Evolutionary conservation across 2,329 filamentous ascomycete genomes (phyloP).

Genomic region (Claviceps cyperi): DNA sequence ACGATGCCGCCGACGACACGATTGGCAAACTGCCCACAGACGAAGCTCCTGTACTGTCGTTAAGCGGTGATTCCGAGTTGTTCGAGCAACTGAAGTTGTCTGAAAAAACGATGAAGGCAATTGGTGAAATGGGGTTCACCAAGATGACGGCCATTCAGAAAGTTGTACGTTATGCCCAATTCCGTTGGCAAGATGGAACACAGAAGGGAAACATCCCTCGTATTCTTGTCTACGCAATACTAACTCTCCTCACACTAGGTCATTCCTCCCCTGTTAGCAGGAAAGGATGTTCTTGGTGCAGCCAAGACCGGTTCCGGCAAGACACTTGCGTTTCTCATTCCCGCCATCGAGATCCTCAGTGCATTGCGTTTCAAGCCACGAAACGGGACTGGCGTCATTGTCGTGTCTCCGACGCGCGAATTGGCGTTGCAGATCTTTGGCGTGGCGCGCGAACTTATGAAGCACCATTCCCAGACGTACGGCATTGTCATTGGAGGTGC

Average conservation of each 20-base stretch:
- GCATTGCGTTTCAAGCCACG: constrained; percentile 86
- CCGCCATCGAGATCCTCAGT: constrained; percentile 83
- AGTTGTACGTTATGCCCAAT: constrained; percentile 23
- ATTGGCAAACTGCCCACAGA: constrained; percentile 21
- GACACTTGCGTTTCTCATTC: constrained; percentile 87
- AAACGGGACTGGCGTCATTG: constrained; percentile 83
- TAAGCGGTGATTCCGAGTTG: constrained; percentile 48
- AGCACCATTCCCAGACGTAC: constrained; percentile 83
- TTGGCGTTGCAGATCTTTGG: constrained; percentile 92
- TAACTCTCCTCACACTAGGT: constrained; percentile 23
- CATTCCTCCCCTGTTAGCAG: constrained; percentile 78
- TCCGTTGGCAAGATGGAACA: not conserved
- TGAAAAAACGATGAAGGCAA: constrained; percentile 76
- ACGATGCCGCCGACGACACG: constrained; percentile 13
- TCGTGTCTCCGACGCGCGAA: constrained; percentile 88
- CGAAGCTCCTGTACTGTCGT: constrained; percentile 33
- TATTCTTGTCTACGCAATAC: not conserved
- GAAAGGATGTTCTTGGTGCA: constrained; percentile 83
- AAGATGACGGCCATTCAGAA: constrained; percentile 94
- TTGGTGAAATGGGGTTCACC: constrained; percentile 81
- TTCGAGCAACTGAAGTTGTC: constrained; percentile 77
- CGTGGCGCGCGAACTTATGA: constrained; percentile 85
- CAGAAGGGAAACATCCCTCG: not conserved
- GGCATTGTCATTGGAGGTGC: constrained; percentile 94
- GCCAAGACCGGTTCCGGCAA: constrained; percentile 96